These are phyloP conservation scores for Blastocystis hominis DNA, from an alignment of 352 stramenopile species.

Conservation along the genomic window DNA sequence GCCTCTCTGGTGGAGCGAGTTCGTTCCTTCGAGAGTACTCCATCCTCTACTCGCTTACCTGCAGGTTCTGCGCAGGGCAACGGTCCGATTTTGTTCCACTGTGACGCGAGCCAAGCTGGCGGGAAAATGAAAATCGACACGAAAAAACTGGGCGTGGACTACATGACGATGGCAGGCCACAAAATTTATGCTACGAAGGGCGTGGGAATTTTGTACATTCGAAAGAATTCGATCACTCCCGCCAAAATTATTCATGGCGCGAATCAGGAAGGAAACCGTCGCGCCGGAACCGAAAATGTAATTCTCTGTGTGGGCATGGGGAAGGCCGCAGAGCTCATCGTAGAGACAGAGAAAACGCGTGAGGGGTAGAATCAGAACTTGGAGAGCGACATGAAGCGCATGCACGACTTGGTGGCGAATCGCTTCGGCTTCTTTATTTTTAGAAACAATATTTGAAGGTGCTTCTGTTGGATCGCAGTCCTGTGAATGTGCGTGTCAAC, in stretches of 20 bases:
- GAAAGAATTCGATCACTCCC: constrained; percentile 61
- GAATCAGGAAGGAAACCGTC: constrained; percentile 77
- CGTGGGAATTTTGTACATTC: constrained; percentile 70
- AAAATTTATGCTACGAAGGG: constrained; percentile 92
- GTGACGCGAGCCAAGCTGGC: constrained; percentile 86
- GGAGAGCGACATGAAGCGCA: constrained; percentile 67
- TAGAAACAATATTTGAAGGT: constrained; percentile 63
- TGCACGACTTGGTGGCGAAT: constrained; percentile 64
- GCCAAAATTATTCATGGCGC: constrained; percentile 78
- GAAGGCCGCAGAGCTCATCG: constrained; percentile 66
- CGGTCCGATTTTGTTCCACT: constrained; percentile 79
- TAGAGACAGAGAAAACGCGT: background rate
- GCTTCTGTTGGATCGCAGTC: constrained; percentile 63
- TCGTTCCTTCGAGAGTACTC: constrained; percentile 59
- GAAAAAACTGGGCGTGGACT: constrained; percentile 74
- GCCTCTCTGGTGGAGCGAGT: constrained; percentile 70
- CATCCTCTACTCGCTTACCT: background rate
- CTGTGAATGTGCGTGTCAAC: constrained; percentile 72
- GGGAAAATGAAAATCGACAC: constrained; percentile 82
- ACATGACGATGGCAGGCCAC: constrained; percentile 89
- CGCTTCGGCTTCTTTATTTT: constrained; percentile 60
- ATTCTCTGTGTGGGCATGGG: constrained; percentile 83
- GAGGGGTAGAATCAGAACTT: constrained; percentile 65
- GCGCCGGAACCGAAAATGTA: constrained; percentile 91
- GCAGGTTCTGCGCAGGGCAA: background rate